These are phyloP conservation scores for Ambrosia trifida DNA, from an alignment of 129 eudicot genomes.

Conservation along the genomic window DNA sequence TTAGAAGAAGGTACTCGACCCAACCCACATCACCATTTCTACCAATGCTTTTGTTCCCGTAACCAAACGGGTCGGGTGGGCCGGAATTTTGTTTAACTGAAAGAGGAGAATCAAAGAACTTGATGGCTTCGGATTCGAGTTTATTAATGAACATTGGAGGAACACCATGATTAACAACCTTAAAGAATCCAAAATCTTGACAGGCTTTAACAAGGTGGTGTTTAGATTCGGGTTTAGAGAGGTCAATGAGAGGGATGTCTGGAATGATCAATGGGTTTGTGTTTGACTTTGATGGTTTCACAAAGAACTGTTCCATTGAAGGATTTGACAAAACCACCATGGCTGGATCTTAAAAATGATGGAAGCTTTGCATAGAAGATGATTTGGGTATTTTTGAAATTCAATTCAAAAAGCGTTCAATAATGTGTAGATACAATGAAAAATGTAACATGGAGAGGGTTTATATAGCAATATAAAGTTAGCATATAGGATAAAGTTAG, in stretches of 20 bases:
- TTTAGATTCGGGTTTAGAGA: conserved; percentile 13
- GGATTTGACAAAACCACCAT: conserved; percentile 12
- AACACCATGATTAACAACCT: conserved; percentile 2
- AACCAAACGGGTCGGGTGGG: conserved; percentile 62
- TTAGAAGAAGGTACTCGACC: conserved; percentile 20
- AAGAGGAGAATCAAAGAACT: conserved; percentile 4
- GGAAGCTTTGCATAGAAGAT: no score
- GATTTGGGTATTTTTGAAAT: not conserved
- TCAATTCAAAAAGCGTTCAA: not conserved
- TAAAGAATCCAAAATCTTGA: conserved; percentile 15
- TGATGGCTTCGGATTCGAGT: not conserved
- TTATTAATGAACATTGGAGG: not conserved
- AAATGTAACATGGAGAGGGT: not conserved
- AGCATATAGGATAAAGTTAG: not conserved
- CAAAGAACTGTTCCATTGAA: not conserved
- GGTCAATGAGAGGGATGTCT: conserved; percentile 8
- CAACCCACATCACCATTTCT: conserved; percentile 62
- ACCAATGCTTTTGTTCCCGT: conserved; percentile 68
- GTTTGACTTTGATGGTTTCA: not conserved
- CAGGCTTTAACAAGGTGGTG: not conserved
- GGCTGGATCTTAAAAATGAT: not conserved
- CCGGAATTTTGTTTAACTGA: conserved; percentile 52
- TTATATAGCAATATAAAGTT: not conserved
- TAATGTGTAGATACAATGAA: not conserved
- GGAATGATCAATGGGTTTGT: not conserved